Conservation (phyloP, 1,284 basidiomycete species). For the Trichosporon sp. region DNA sequence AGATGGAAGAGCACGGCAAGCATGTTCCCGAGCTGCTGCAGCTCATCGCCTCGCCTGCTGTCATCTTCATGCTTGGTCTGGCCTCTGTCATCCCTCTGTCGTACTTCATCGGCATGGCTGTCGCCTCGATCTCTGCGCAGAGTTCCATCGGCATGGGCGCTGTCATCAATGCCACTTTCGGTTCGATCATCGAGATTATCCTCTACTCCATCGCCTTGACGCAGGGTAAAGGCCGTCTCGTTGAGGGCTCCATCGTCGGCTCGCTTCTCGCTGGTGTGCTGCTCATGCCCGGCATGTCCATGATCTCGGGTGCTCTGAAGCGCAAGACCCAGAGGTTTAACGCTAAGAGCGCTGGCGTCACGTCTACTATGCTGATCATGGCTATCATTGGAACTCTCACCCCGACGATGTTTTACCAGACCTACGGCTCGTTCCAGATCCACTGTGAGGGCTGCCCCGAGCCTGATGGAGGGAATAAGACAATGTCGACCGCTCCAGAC, state of each 20-base stretch:
- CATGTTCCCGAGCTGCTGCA: conserved; percentile 53
- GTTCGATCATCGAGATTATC: conserved; percentile 95
- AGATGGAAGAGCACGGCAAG: conserved; percentile 52
- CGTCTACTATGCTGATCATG: conserved; percentile 99
- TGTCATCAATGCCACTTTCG: conserved; percentile 98
- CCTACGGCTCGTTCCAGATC: conserved; percentile 93
- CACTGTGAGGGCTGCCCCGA: conserved; percentile 84
- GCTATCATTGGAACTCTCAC: conserved; percentile 95
- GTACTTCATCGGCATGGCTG: conserved; percentile 99
- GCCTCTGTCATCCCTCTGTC: conserved; percentile 92
- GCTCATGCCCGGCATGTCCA: conserved; percentile 93
- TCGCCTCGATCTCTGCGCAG: conserved; percentile 95
- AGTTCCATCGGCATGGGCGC: conserved; percentile 99
- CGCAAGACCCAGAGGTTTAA: conserved; percentile 98
- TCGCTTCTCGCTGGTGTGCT: conserved; percentile 90
- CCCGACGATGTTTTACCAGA: conserved; percentile 97
- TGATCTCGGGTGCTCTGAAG: conserved; percentile 88
- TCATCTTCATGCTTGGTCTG: conserved; percentile 81
- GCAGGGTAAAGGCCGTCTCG: conserved; percentile 83
- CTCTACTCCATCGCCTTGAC: conserved; percentile 85
- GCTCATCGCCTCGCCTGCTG: conserved; percentile 64
- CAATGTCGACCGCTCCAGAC: not conserved
- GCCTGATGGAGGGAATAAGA: conserved; percentile 19
- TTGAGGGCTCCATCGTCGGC: conserved; percentile 95
- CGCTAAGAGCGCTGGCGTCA: conserved; percentile 95